Base-by-base conservation (phyloP, 805 yeast genomes). In the Middelhovenomyces tepae region DNA sequence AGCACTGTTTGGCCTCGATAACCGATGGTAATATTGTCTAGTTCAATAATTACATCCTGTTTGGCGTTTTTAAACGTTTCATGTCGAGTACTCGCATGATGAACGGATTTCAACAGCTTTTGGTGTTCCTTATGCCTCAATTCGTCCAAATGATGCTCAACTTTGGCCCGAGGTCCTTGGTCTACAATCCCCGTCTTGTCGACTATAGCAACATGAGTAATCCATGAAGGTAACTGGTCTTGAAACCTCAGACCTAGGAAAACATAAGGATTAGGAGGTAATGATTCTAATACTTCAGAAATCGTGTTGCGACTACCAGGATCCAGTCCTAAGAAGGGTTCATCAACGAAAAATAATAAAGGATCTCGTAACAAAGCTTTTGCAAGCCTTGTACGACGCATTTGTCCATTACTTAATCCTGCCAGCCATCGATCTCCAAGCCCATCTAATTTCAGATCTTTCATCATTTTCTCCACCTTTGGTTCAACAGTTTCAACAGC, bases 391-490 rank as follows among this genome's bases (percentile, higher is more conserved):
- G 96, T 94, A 32, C 98, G 65, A 46, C 98, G 67, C 53, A 82
- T 75, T 56, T 91, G 98, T 0, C 98, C 98, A 54, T 91, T 91
- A 54, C 94, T 82, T 27, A 91, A 61, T 0, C 89, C 82, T 53
- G 84, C 83, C 21, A 82, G 73, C 85, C 94, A 89, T 38, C 84
- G 71, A 35, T 73, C 66, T 34, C 72, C 64, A 30, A 86, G 54
- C 0, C 71, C 75, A 4, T 53, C 56, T 38, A 89, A 60, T 31
- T 71, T 63, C 36, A 91, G 66, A 18, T 59, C 56, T 3, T 60
- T 53, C 7, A 81, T 47, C 14, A 80, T 58, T 1, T 51, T 43
- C 1, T 60, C 54, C 7, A 75, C 47, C 5, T 40, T 36, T 5
- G 15, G 19, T 5, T 14, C 11, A n/a, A 16, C 20, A 7, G 15